A percentile compares a stretch with the other conserved stretches of the same genome.
phyloP scores from a whole-genome alignment of 768 basidiomycete genomes.

The Chalciporus sphaerocephalus region DNA sequence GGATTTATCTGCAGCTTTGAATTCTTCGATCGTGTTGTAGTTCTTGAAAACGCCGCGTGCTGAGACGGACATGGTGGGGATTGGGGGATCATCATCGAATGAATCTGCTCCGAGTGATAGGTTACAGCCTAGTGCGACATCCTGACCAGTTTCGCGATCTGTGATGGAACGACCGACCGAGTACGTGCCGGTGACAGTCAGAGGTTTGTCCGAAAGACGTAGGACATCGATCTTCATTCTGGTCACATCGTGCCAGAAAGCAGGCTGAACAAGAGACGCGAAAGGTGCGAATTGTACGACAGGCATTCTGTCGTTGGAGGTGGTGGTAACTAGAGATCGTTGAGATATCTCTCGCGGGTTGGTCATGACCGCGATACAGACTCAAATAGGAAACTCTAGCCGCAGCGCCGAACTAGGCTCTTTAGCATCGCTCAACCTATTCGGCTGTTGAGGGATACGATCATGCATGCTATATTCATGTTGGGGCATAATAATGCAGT shows the following conservation, averaged over 20 bases:
- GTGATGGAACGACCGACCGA: slow-evolving; percentile 63
- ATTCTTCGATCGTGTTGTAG: slow-evolving; percentile 96
- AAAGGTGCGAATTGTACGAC: slow-evolving; percentile 89
- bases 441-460: background rate
- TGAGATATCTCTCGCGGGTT: background rate
- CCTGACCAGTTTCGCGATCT: slow-evolving; percentile 73
- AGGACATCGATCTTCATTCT: slow-evolving; percentile 88
- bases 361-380: background rate
- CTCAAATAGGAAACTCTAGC: slow-evolving; percentile 12
- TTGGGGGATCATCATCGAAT: slow-evolving; percentile 46
- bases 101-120: slow-evolving; percentile 62
- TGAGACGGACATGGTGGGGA: slow-evolving; percentile 45
- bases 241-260: slow-evolving; percentile 91
- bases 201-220: slow-evolving; percentile 67
- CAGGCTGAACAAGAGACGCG: slow-evolving; percentile 79
- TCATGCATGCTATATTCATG: slow-evolving; percentile 9
- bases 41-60: slow-evolving; percentile 79
- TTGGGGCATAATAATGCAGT: slow-evolving; percentile 1
- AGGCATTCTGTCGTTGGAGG: slow-evolving; percentile 32
- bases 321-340: background rate
- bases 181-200: slow-evolving; percentile 65
- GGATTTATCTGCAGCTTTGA: slow-evolving; percentile 85
- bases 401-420: too few relatives aligned
- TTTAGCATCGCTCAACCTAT: background rate
- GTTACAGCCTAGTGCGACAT: slow-evolving; percentile 68